Conservation (phyloP, 495 filamentous ascomycete genomes). For the Baudoinia panamericana region DNA sequence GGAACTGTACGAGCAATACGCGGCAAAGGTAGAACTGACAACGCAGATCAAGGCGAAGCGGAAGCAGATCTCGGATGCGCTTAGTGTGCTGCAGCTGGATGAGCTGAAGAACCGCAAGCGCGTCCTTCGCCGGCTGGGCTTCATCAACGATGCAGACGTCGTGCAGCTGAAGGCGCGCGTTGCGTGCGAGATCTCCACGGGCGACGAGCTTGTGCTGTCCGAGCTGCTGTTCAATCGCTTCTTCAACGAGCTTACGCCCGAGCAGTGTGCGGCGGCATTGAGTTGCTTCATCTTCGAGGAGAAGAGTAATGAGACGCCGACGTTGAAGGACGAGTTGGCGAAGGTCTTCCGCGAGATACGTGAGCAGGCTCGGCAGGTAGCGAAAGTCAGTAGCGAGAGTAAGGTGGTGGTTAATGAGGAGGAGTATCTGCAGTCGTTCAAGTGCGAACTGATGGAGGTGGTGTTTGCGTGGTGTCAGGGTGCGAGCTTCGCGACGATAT, state of each 20-base stretch:
- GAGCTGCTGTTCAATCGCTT: constrained; percentile 94
- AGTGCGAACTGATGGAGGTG: constrained; percentile 90
- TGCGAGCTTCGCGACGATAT: constrained; percentile 84
- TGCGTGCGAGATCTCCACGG: constrained; percentile 91
- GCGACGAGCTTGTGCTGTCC: constrained; percentile 78
- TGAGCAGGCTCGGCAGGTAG: constrained; percentile 67
- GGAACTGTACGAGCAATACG: constrained; percentile 72
- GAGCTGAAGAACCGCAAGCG: constrained; percentile 92
- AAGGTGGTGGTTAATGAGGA: constrained; percentile 85
- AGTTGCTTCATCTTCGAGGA: constrained; percentile 96
- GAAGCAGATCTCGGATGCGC: constrained; percentile 69
- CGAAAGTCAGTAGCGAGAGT: constrained; percentile 85
- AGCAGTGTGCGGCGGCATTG: constrained; percentile 69
- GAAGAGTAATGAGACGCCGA: constrained; percentile 58
- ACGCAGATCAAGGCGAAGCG: constrained; percentile 74
- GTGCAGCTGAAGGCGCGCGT: constrained; percentile 92
- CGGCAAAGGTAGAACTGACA: constrained; percentile 58
- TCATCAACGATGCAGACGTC: constrained; percentile 88
- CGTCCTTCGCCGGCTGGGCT: constrained; percentile 87
- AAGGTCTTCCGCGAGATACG: constrained; percentile 80
- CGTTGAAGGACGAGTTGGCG: constrained; percentile 64
- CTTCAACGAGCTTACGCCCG: constrained; percentile 88
- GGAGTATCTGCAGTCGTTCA: constrained; percentile 77
- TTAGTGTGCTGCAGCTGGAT: constrained; percentile 79
- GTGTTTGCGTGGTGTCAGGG: constrained; percentile 90